These are phyloP conservation scores for Tylopilus plumbeoviolaceoides DNA, from an alignment of 768 basidiomycete genomes.

Conservation along the genomic window DNA sequence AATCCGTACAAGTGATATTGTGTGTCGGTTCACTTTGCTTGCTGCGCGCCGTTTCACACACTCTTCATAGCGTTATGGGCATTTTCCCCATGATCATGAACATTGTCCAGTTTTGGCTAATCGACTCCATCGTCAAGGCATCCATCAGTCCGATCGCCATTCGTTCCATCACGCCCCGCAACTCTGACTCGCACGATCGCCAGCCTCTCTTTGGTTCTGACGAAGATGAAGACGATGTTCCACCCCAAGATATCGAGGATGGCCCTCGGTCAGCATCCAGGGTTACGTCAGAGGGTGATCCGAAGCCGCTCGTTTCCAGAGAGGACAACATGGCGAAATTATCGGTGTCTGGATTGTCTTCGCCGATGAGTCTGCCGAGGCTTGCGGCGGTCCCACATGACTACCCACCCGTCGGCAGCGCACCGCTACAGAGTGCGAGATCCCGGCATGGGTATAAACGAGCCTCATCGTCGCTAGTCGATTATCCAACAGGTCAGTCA, in stretches of 20 bases:
- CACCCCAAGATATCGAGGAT: conserved; percentile 44
- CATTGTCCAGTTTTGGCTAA: conserved; percentile 89
- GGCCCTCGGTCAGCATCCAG: conserved; percentile 36
- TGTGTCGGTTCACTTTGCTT: conserved; percentile 36
- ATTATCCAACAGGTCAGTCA: conserved; percentile 26
- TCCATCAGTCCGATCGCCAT: conserved; percentile 39
- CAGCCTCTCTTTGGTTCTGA: conserved; percentile 64
- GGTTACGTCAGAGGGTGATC: conserved; percentile 28
- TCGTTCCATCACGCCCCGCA: conserved; percentile 37
- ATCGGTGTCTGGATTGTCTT: conserved; percentile 11
- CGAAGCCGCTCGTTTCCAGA: conserved; percentile 15
- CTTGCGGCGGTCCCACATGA: conserved; percentile 18
- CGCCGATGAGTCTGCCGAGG: conserved; percentile 11
- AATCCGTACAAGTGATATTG: conserved; percentile 76
- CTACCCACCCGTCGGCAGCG: conserved; percentile 57
- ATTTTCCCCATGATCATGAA: conserved; percentile 89
- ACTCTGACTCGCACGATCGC: conserved; percentile 40
- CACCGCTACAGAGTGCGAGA: conserved; percentile 23
- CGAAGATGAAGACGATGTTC: conserved; percentile 46
- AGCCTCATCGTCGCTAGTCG: conserved; percentile 40
- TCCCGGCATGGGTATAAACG: conserved; percentile 27
- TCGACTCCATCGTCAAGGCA: conserved; percentile 89
- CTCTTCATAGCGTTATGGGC: conserved; percentile 69
- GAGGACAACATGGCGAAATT: conserved; percentile 16
- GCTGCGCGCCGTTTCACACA: conserved; percentile 6